phyloP scores from a whole-genome alignment of 1,284 basidiomycete genomes.

The Tylopilus sp. region DNA sequence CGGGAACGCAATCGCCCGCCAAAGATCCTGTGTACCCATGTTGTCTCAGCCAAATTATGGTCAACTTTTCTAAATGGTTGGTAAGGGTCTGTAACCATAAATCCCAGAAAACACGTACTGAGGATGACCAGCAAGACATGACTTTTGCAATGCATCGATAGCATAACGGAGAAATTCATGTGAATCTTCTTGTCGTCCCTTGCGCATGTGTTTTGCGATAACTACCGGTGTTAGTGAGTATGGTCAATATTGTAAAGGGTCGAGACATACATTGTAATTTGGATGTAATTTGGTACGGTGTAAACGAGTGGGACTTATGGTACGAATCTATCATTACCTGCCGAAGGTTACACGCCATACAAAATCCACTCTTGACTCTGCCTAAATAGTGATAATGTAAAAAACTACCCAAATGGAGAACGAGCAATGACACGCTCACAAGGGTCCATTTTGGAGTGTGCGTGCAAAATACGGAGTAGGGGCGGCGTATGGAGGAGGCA shows the following conservation, averaged over 20 bases:
- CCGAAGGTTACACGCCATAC: slow-evolving; percentile 75
- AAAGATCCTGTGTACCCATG: slow-evolving; percentile 94
- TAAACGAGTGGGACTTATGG: slow-evolving; percentile 47
- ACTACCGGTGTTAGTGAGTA: slow-evolving; percentile 44
- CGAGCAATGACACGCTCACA: slow-evolving; percentile 42
- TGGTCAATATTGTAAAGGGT: not conserved
- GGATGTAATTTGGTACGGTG: slow-evolving; percentile 61
- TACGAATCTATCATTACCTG: slow-evolving; percentile 55
- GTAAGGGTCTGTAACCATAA: slow-evolving; percentile 9
- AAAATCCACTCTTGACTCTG: slow-evolving; percentile 57
- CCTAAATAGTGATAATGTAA: slow-evolving; percentile 42
- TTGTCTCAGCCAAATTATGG: slow-evolving; percentile 79
- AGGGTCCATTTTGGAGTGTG: slow-evolving; percentile 50
- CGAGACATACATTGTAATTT: slow-evolving; percentile 65
- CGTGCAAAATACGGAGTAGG: slow-evolving; percentile 67
- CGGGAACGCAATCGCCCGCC: slow-evolving; percentile 91
- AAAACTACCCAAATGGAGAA: not conserved
- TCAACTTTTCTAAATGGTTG: slow-evolving; percentile 66
- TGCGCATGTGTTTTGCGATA: slow-evolving; percentile 89
- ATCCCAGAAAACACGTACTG: slow-evolving; percentile 50
- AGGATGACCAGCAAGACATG: slow-evolving; percentile 71
- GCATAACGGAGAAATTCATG: slow-evolving; percentile 98
- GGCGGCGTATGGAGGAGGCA: slow-evolving; percentile 94
- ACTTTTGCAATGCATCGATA: slow-evolving; percentile 88
- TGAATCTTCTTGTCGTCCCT: slow-evolving; percentile 94